phyloP scores from a whole-genome alignment of 2,329 filamentous ascomycete genomes.

The Sarocladium oryzae region DNA sequence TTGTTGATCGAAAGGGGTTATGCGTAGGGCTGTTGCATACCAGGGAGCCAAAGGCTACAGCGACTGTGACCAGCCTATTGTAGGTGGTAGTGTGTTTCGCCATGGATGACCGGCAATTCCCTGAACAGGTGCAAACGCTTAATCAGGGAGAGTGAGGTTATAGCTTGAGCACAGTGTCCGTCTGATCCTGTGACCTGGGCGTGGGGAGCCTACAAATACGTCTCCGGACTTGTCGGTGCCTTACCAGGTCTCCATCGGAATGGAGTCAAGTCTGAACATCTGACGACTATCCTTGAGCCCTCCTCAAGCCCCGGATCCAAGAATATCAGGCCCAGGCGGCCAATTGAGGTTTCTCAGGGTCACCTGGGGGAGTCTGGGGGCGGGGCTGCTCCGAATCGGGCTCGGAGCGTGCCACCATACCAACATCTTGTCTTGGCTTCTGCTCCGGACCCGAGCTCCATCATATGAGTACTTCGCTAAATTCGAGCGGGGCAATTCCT shows the following conservation, averaged over 20 bases:
- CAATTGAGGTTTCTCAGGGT: too few species aligned
- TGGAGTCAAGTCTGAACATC: neutral
- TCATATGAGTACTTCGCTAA: too few species aligned
- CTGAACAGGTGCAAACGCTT: neutral
- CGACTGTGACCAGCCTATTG: constrained; percentile 28
- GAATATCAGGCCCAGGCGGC: neutral
- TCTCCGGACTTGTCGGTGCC: neutral
- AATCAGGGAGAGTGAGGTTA: too few species aligned
- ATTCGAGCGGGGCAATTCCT: too few species aligned
- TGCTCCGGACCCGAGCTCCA: neutral
- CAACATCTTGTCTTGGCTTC: neutral
- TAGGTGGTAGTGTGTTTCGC: constrained; percentile 21
- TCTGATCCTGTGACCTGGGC: constrained; percentile 3
- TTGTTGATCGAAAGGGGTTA: neutral
- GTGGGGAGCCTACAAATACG: neutral
- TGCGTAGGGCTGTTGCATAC: constrained; percentile 15
- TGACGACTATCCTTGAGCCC: neutral
- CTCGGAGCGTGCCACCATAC: constrained; percentile 1
- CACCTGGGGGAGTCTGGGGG: constrained; percentile 1
- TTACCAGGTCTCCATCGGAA: neutral
- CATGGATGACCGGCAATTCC: constrained; percentile 13
- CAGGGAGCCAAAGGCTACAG: constrained; percentile 26
- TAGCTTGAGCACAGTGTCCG: neutral
- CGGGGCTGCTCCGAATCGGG: constrained; percentile 1
- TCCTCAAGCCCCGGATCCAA: neutral